Percentiles rank a stretch among this genome's conserved stretches.
Conservation (phyloP, 2,329 filamentous ascomycete species). For the Pyrenophora teres region DNA sequence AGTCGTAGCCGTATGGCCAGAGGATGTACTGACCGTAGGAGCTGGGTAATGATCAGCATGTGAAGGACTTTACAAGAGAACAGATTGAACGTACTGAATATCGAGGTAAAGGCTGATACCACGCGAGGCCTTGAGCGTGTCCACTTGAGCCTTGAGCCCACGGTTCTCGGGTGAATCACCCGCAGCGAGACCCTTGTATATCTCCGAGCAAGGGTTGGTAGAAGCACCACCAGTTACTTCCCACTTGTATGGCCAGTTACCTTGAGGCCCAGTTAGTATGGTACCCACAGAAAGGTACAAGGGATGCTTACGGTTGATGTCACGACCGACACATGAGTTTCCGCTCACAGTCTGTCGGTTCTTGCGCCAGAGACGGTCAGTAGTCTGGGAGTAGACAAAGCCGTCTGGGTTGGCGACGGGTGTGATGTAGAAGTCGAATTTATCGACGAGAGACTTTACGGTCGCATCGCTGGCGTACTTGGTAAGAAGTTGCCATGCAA, state of each 20-base stretch:
- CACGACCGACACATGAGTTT: constrained; percentile 42
- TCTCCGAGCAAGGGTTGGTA: constrained; percentile 46
- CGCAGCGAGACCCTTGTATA: constrained; percentile 42
- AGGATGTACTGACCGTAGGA: constrained; percentile 40
- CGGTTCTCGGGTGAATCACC: constrained; percentile 43
- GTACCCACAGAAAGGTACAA: neutral
- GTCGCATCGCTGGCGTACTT: constrained; percentile 39
- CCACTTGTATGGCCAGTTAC: constrained; percentile 48
- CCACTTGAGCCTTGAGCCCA: constrained; percentile 51
- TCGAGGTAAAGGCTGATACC: constrained; percentile 67
- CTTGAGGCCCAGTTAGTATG: neutral
- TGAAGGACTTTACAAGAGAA: too few species aligned
- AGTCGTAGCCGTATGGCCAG: constrained; percentile 64
- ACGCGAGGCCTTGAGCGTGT: constrained; percentile 47
- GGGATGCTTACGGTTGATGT: constrained; percentile 41
- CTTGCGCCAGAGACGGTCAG: constrained; percentile 49
- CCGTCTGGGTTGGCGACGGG: constrained; percentile 32
- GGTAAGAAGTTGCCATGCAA: constrained; percentile 44
- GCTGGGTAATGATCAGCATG: neutral
- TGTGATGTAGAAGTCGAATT: constrained; percentile 45
- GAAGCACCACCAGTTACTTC: constrained; percentile 41
- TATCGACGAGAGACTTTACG: constrained; percentile 44
- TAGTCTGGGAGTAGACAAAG: constrained; percentile 47
- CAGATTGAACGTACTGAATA: constrained; percentile 60
- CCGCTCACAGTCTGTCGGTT: constrained; percentile 43